phyloP scores from a whole-genome alignment of 208 protist species.

The Acanthamoeba culbertsoni region DNA sequence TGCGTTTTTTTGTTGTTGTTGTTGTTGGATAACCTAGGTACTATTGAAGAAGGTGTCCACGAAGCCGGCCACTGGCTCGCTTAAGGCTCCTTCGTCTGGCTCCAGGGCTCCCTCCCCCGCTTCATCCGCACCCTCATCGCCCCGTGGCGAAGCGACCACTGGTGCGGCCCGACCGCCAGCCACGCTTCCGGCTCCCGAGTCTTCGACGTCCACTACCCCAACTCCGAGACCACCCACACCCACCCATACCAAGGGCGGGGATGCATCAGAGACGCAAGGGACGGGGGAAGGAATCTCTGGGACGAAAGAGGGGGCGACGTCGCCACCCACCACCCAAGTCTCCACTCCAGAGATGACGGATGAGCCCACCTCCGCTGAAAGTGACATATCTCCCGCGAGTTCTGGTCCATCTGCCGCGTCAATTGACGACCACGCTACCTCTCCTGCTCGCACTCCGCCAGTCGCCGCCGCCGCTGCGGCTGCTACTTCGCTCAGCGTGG shows the following conservation, averaged over 20 bases:
- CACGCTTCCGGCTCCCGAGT: background rate
- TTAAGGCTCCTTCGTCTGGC: background rate
- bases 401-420: background rate
- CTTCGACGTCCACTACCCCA: background rate
- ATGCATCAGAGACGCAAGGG: background rate
- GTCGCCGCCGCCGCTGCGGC: background rate
- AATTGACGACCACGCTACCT: background rate
- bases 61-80: background rate
- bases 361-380: too few relatives aligned
- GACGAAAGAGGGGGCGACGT: too few relatives aligned
- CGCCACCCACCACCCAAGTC: too few relatives aligned
- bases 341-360: too few relatives aligned
- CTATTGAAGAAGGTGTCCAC: constrained; percentile 4
- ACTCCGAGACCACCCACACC: too few relatives aligned
- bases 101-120: background rate
- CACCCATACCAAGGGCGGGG: too few relatives aligned
- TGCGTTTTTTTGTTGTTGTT: background rate
- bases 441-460: background rate
- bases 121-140: background rate
- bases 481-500: background rate
- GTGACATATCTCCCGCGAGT: too few relatives aligned
- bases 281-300: too few relatives aligned
- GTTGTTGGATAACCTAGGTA: background rate
- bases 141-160: background rate
- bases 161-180: background rate